These are phyloP conservation scores for Sporothrix schenckii DNA, from an alignment of 2,329 filamentous ascomycete species.

Conservation along the genomic window DNA sequence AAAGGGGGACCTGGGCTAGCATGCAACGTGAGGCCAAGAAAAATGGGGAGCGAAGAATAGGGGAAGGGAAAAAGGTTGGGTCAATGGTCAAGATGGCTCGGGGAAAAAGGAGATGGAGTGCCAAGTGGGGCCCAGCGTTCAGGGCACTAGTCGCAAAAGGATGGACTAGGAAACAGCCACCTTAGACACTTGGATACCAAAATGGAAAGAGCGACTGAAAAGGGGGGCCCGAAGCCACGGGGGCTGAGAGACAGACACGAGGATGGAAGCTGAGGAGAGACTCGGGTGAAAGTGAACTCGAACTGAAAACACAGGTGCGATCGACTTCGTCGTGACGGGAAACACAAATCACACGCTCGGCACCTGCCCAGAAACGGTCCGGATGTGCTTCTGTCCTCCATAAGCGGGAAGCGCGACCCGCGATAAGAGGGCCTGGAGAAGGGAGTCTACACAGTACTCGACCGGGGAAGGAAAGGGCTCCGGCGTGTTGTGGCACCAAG, in stretches of 20 bases:
- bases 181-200: no score
- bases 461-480: constrained; percentile 20
- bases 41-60: constrained; percentile 28
- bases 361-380: constrained; percentile 14
- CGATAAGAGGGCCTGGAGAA: background rate
- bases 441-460: constrained; percentile 13
- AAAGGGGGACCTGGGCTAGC: constrained; percentile 24
- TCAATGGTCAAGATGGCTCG: background rate
- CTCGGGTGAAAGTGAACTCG: background rate
- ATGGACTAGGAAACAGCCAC: constrained; percentile 3
- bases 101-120: constrained; percentile 24
- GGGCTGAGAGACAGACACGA: background rate
- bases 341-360: background rate
- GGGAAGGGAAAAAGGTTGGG: constrained; percentile 16
- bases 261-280: constrained; percentile 11
- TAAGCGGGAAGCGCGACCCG: background rate
- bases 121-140: constrained; percentile 3
- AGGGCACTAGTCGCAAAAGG: constrained; percentile 6
- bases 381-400: background rate
- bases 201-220: no score
- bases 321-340: background rate
- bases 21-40: constrained; percentile 25
- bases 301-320: background rate
- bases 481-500: background rate
- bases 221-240: background rate